phyloP scores from a whole-genome alignment of 371 early-diverging fungal genomes.

The Mycotypha africana region DNA sequence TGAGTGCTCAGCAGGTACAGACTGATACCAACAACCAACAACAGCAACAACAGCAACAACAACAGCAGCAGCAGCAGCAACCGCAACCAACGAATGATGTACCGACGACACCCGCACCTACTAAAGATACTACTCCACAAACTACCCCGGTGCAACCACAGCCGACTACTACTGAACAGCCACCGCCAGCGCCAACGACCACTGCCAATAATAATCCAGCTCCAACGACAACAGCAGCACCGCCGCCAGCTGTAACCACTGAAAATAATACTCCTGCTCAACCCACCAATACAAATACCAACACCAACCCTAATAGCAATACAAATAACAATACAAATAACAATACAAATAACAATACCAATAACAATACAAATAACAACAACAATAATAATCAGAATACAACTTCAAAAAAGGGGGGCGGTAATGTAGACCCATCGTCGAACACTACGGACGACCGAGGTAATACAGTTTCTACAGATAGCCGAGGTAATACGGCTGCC shows the following conservation, averaged over 20 bases:
- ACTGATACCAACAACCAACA: neutral
- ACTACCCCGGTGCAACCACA: neutral
- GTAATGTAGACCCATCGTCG: neutral
- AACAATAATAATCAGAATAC: neutral
- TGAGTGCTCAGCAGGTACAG: too few species aligned
- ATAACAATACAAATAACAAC: neutral
- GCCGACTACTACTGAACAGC: neutral
- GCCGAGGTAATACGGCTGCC: too few species aligned
- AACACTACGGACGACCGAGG: neutral
- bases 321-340: neutral
- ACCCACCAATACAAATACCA: neutral
- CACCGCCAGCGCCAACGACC: neutral
- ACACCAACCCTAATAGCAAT: neutral
- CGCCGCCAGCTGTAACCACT: neutral
- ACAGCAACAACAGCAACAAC: neutral
- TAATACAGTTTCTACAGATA: too few species aligned
- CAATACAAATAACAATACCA: too few species aligned
- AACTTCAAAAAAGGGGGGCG: neutral
- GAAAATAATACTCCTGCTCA: too few species aligned
- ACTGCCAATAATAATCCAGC: neutral
- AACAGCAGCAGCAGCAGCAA: conserved; percentile 1
- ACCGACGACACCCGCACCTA: neutral
- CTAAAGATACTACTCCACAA: neutral
- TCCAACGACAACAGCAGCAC: conserved; percentile 3
- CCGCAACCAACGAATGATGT: neutral